Conservation (phyloP, 441 rosid species). For the Monsonia emarginata region DNA sequence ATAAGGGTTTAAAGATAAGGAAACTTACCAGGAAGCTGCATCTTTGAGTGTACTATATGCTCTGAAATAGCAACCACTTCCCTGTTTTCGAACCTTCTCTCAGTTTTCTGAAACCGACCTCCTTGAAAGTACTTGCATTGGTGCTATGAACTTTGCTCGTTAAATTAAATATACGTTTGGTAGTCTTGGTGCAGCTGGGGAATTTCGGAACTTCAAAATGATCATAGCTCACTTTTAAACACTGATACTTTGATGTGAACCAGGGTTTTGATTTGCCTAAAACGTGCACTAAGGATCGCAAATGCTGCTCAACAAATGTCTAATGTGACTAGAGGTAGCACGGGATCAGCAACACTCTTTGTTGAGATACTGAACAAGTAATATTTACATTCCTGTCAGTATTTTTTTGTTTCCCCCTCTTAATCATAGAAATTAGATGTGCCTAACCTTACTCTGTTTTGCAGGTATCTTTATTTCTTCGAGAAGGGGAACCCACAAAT, state of each 20-base stretch:
- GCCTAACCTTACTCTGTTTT: not conserved
- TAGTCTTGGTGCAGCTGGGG: not conserved
- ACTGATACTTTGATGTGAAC: conserved; percentile 1
- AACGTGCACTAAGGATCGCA: conserved; percentile 89
- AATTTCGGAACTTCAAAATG: not conserved
- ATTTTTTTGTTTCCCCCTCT: not conserved
- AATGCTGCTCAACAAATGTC: conserved; percentile 90
- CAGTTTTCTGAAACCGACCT: not conserved
- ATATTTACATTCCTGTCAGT: not conserved
- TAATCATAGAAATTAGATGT: not conserved
- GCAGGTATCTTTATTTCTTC: conserved; percentile 77
- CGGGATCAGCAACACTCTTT: conserved; percentile 67
- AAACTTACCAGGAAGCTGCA: not conserved
- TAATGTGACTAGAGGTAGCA: conserved; percentile 56
- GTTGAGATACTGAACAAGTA: conserved; percentile 96
- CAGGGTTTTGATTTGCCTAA: conserved; percentile 85
- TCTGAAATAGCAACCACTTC: not conserved
- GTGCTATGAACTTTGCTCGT: not conserved
- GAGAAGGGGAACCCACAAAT: conserved; percentile 84
- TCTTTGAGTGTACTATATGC: not conserved
- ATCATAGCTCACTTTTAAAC: not conserved
- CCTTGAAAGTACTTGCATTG: no score
- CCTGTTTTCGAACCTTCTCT: not conserved
- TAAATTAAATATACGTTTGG: not conserved
- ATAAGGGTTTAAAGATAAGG: not conserved